Evolutionary conservation across 768 basidiomycete species (phyloP), one percentile per base, ranked within the genome.

Genomic region (Mycena capillaripes): DNA sequence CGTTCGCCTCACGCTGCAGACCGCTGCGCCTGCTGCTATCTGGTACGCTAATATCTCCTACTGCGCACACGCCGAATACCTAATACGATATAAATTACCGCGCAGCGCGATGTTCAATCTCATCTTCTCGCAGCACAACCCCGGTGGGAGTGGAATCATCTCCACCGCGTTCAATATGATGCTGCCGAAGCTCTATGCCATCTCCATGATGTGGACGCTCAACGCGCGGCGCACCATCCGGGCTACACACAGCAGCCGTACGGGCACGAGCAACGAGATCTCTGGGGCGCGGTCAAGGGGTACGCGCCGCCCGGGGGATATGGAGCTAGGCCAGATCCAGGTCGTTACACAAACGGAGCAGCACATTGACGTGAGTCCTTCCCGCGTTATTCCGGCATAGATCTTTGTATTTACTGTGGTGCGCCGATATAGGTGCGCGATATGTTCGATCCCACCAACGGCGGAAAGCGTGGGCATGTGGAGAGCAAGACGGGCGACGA

Each of bases 121-220:
- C 27, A 77, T 82, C 25, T 81, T 82, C 56, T 81, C 82, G 16
- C 81, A 82, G 72, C 38, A 80, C 4, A 79, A 79, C 59, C 36
- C 69, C n/a, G n/a, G n/a, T 8, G 76, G 79, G 4, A 56, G 74
- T 11, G 60, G 73, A 16, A 78, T 82, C 42, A 75, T 81, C 4
- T 78, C 78, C 2, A 77, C 76, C 6, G 79, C 76, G 2, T 81
- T 82, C 60, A 82, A 82, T 57, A 75, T 76, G 69, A 69, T 73
- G 21, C 70, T 82, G 14, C 81, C 82, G 12, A 83, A 81, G 53
- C 68, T 83, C 23, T 83, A 82, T 56, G 82, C 79, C 3, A 74
- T 81, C 36, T 81, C 80, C 1, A 83, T 83, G 82, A 81, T 83
- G 81, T 83, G 81, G 81, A 81, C 81, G 2, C 69, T 83, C 44